Conservation (phyloP, 345 rosid genomes). For the Syzygium aqueum region DNA sequence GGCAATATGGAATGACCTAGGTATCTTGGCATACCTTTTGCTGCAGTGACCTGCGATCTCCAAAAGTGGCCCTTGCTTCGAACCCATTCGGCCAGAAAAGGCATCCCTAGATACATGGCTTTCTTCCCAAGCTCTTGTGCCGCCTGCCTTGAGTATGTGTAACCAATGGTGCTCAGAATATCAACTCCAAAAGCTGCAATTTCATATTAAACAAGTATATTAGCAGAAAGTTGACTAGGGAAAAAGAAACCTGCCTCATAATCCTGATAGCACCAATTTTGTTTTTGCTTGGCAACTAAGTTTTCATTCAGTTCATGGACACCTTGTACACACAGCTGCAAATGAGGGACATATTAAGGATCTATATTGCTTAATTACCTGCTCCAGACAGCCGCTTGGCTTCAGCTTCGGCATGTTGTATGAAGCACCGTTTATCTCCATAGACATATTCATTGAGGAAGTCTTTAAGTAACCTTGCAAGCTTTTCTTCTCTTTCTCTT, state of each 20-base stretch:
- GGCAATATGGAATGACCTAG: not conserved
- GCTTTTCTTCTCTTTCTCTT: slow-evolving; percentile 69
- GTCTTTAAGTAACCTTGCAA: slow-evolving; percentile 39
- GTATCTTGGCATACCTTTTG: slow-evolving; percentile 34
- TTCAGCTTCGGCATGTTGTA: slow-evolving; percentile 46
- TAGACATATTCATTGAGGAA: slow-evolving; percentile 45
- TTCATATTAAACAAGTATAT: not conserved
- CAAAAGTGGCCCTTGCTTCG: slow-evolving; percentile 65
- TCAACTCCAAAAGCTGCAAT: slow-evolving; percentile 50
- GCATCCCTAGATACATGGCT: slow-evolving; percentile 59
- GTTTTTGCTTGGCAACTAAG: not conserved
- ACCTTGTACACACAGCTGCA: not conserved
- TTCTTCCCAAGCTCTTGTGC: slow-evolving; percentile 72
- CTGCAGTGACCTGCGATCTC: slow-evolving; percentile 71
- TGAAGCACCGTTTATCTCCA: slow-evolving; percentile 48
- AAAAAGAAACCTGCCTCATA: not conserved
- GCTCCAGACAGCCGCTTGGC: slow-evolving; percentile 44
- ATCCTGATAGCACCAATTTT: not conserved
- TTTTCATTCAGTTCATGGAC: not conserved
- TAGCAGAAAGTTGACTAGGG: not conserved
- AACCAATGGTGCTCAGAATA: slow-evolving; percentile 49
- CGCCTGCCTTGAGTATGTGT: slow-evolving; percentile 53
- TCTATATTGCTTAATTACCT: slow-evolving; percentile 15
- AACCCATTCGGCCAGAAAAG: slow-evolving; percentile 64
- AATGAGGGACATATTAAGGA: not conserved